Evolutionary conservation across 306 rosid species (phyloP).

Genomic region (Gleditsia sinensis): DNA sequence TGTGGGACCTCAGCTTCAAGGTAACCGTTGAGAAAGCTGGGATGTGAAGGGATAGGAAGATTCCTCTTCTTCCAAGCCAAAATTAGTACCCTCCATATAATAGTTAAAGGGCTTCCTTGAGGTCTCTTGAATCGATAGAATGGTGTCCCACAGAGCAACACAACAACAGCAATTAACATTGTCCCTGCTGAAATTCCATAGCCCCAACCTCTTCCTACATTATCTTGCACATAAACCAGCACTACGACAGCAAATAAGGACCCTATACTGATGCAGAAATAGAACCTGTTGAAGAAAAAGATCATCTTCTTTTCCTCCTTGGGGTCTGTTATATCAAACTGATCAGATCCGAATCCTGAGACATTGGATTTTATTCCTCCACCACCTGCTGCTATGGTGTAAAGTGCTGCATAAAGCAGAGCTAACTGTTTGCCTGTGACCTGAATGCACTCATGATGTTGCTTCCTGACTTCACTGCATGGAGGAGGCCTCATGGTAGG

Average conservation of each 20-base stretch:
- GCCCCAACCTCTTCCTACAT: conserved; percentile 84
- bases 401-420: conserved; percentile 74
- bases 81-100: conserved; percentile 78
- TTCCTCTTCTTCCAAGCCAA: conserved; percentile 86
- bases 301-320: conserved; percentile 85
- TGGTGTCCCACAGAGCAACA: conserved; percentile 67
- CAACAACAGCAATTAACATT: conserved; percentile 55
- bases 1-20: conserved; percentile 61
- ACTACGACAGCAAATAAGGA: conserved; percentile 79
- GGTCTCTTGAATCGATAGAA: conserved; percentile 75
- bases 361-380: conserved; percentile 96
- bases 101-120: conserved; percentile 81
- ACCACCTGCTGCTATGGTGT: conserved; percentile 73
- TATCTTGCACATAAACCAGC: conserved; percentile 83
- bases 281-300: conserved; percentile 96
- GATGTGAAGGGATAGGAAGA: conserved; percentile 57
- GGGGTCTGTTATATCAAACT: conserved; percentile 65
- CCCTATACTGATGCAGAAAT: conserved; percentile 77
- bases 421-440: conserved; percentile 65
- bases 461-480: conserved; percentile 53
- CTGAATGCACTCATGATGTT: conserved; percentile 63
- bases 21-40: conserved; percentile 66
- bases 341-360: conserved; percentile 87
- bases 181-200: conserved; percentile 91
- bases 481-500: conserved; percentile 77